phyloP scores from a whole-genome alignment of 768 basidiomycete species.

The Hemileccinum impolitum region DNA sequence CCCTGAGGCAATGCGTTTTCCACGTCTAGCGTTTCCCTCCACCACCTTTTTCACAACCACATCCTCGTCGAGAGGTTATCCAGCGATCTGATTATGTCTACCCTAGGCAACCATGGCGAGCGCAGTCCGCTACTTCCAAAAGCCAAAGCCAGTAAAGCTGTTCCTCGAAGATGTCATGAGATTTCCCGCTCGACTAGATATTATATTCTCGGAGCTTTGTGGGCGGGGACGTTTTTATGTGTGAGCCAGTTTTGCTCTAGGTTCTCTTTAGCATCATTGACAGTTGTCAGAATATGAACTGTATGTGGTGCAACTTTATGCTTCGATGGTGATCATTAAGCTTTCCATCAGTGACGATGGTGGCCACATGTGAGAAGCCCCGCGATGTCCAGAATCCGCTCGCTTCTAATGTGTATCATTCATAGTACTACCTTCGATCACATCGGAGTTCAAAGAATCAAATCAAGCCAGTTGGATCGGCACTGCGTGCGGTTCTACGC shows the following conservation, averaged over 20 bases:
- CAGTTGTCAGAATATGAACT: slow-evolving; percentile 4
- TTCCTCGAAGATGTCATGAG: slow-evolving; percentile 47
- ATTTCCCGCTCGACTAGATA: slow-evolving; percentile 55
- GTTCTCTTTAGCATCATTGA: background rate
- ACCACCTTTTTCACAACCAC: too few relatives aligned
- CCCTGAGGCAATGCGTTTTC: too few relatives aligned
- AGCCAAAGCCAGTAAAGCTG: background rate
- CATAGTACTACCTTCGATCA: slow-evolving; percentile 12
- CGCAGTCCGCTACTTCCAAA: slow-evolving; percentile 25
- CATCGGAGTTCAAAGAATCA: slow-evolving; percentile 21
- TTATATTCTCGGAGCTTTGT: slow-evolving; percentile 65
- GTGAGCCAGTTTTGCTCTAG: slow-evolving; percentile 36
- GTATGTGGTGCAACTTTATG: slow-evolving; percentile 1
- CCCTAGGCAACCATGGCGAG: slow-evolving; percentile 9
- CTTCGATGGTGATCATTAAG: too few relatives aligned
- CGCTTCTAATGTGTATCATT: background rate
- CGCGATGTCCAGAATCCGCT: background rate
- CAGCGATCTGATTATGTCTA: too few relatives aligned
- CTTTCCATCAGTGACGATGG: slow-evolving; percentile 16
- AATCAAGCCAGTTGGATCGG: slow-evolving; percentile 26
- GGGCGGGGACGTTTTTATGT: slow-evolving; percentile 67
- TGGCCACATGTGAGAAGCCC: slow-evolving; percentile 13
- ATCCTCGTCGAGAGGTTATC: too few relatives aligned
- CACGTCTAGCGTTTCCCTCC: too few relatives aligned
- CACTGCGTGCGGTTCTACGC: slow-evolving; percentile 16